Evolutionary conservation across 768 basidiomycete genomes (phyloP), one percentile per base, ranked within the genome.

Genomic region (Coprinopsis sp.): DNA sequence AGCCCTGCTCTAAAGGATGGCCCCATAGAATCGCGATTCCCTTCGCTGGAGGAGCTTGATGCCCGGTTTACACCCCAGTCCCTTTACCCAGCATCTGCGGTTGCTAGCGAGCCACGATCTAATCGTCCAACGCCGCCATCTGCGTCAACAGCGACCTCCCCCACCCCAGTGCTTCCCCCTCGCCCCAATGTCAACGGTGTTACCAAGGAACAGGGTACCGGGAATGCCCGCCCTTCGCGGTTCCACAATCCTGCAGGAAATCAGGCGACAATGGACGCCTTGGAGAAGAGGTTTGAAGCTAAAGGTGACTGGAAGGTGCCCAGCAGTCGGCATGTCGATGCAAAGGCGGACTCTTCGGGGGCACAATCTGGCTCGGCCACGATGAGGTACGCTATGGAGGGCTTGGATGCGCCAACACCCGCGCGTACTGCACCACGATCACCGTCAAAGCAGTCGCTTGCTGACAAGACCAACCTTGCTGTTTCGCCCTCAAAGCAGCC

Each of bases 1-100:
- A 59, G 57, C 14, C 69, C 57, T 11, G 31, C 56, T 7, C 41
- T 57, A 19, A 37, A 67, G 31, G 69, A 73, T 18, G 70, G 73
- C 24, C 68, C 76, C 33, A 76, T 72, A 14, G 91, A 93, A 62
- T 74, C 80, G 24, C 76, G 89, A 43, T 96, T 89, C 62, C 93
- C 93, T 0, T 87, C 93, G 1, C 67, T 96, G 33, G 93, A 95
- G 60, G 86, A 88, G 49, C 69, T 94, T 5, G 85, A 91, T 62
- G 76, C 79, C 2, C 57, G 55, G 27, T 64, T 64, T 41, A 52
- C 44, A n/a, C 31, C 51, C 2, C 54, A 57, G 39, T 52, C 58
- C 5, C 33, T 64, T 4, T 64, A 62, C 49, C 60, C 57, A 14
- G 52, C 56, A 6, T 47, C 49, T 28, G 45, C 30, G n/a, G 41